phyloP scores from a whole-genome alignment of 2,329 filamentous ascomycete genomes.

The Setomelanomma holmii region DNA sequence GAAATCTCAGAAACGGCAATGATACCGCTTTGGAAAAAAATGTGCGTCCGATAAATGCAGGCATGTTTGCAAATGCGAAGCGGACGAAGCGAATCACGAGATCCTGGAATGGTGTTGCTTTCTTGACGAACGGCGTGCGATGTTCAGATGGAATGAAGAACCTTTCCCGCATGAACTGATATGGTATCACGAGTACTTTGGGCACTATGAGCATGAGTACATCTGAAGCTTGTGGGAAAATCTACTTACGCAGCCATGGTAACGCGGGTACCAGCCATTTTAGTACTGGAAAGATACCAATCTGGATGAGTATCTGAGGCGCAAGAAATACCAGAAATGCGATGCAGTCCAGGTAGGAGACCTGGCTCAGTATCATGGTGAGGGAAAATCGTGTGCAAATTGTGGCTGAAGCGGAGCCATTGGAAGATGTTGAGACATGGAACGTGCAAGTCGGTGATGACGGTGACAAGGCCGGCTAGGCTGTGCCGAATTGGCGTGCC shows the following conservation, averaged over 20 bases:
- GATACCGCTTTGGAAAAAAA: constrained; percentile 80
- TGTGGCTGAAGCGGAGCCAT: background rate
- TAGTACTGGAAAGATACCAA: constrained; percentile 67
- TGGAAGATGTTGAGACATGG: constrained; percentile 4
- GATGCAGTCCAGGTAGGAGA: constrained; percentile 78
- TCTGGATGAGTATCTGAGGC: constrained; percentile 73
- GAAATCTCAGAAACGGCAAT: constrained; percentile 76
- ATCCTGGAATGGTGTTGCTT: constrained; percentile 77
- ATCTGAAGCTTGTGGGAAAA: background rate
- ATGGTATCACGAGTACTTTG: constrained; percentile 66
- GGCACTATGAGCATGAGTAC: constrained; percentile 39
- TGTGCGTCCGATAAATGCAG: constrained; percentile 71
- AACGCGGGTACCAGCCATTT: constrained; percentile 66
- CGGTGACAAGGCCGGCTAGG: constrained; percentile 13
- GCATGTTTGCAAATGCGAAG: constrained; percentile 77
- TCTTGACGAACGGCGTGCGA: constrained; percentile 69
- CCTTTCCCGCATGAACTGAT: constrained; percentile 65
- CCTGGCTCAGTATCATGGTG: constrained; percentile 74
- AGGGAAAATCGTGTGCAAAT: background rate
- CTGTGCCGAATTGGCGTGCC: background rate
- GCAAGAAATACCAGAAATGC: constrained; percentile 74
- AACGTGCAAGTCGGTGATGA: constrained; percentile 16
- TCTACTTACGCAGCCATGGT: constrained; percentile 70
- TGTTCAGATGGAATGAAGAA: constrained; percentile 56
- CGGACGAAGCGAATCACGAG: constrained; percentile 78